phyloP scores from a whole-genome alignment of 2,329 filamentous ascomycete species.

The Botrytis paeoniae region DNA sequence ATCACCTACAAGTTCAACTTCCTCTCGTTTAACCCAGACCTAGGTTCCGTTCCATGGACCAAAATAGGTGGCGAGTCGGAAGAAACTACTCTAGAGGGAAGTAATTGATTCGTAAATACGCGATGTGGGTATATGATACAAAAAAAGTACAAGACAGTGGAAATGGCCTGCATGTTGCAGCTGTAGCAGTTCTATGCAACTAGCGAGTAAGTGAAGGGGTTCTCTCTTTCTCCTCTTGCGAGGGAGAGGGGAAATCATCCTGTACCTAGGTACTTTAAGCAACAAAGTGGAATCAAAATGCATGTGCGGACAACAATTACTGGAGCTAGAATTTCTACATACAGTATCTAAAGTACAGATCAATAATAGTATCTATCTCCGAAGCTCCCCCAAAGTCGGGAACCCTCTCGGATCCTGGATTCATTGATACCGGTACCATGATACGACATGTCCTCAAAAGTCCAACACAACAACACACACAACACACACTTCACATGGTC shows the following conservation, averaged over 20 bases:
- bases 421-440: neutral
- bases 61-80: conserved; percentile 9
- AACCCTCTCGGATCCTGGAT: neutral
- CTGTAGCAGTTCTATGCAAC: conserved; percentile 8
- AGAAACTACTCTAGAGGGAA: neutral
- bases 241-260: neutral
- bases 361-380: neutral
- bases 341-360: conserved; percentile 7
- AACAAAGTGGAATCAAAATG: conserved; percentile 12
- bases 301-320: conserved; percentile 16
- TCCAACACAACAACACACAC: neutral
- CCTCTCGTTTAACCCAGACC: neutral
- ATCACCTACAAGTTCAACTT: neutral
- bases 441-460: conserved; percentile 1
- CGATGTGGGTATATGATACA: conserved; percentile 3
- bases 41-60: neutral
- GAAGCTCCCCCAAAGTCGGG: neutral
- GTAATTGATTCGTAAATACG: conserved; percentile 5
- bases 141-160: conserved; percentile 6
- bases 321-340: conserved; percentile 11
- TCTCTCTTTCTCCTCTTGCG: neutral
- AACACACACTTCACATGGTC: conserved; percentile 8
- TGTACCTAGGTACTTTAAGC: conserved; percentile 2
- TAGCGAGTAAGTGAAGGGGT: conserved; percentile 19
- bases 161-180: conserved; percentile 16